Evolutionary conservation across 2,329 filamentous ascomycete genomes (phyloP).

Genomic region (Tolypocladium album): DNA sequence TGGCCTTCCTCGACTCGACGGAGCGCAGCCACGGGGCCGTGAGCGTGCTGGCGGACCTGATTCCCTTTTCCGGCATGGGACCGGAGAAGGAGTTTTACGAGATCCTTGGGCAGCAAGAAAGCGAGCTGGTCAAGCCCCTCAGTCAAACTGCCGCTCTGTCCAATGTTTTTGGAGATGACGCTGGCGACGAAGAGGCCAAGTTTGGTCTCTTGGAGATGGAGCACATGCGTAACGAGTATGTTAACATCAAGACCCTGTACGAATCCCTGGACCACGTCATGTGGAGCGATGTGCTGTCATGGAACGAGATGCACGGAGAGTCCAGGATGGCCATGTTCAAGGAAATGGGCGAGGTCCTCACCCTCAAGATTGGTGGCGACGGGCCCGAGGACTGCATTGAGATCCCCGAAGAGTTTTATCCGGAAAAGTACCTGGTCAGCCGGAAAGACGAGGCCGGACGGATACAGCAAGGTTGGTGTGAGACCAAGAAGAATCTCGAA

Average conservation of each 20-base stretch:
- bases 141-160: slow-evolving; percentile 19
- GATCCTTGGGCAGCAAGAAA: slow-evolving; percentile 21
- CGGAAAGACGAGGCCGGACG: slow-evolving; percentile 34
- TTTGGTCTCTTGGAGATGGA: slow-evolving; percentile 33
- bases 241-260: slow-evolving; percentile 30
- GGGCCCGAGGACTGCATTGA: slow-evolving; percentile 33
- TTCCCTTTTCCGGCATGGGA: slow-evolving; percentile 20
- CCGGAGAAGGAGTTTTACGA: slow-evolving; percentile 34
- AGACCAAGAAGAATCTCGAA: slow-evolving; percentile 17
- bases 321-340: slow-evolving; percentile 32
- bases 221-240: slow-evolving; percentile 23
- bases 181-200: slow-evolving; percentile 20
- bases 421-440: slow-evolving; percentile 39
- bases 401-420: slow-evolving; percentile 40
- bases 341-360: slow-evolving; percentile 39
- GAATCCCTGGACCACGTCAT: slow-evolving; percentile 37
- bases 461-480: slow-evolving; percentile 27
- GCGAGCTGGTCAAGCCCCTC: slow-evolving; percentile 17
- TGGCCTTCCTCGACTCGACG: slow-evolving; percentile 52
- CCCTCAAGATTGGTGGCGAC: slow-evolving; percentile 31
- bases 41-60: slow-evolving; percentile 31
- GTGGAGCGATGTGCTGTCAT: slow-evolving; percentile 32
- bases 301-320: slow-evolving; percentile 21
- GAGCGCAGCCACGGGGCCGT: slow-evolving; percentile 49
- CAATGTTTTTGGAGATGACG: slow-evolving; percentile 16